Percentiles rank a stretch among this genome's conserved stretches.
Conservation (phyloP, 1,139 yeast species). For the Pneumocystis oryctolagi region DNA sequence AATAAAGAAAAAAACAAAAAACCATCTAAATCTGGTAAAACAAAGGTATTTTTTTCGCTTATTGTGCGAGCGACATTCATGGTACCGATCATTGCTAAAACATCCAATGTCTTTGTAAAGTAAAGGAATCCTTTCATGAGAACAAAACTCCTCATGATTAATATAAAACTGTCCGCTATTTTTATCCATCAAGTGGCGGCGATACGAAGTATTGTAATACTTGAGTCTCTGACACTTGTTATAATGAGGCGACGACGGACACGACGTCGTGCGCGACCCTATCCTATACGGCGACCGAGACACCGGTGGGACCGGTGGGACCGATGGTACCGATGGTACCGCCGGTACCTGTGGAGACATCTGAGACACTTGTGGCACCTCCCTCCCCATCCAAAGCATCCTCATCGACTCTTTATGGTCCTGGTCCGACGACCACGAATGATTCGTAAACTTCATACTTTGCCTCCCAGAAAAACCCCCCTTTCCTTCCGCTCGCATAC, state of each 20-base stretch:
- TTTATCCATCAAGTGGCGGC: not conserved
- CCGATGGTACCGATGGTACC: no score
- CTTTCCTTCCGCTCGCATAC: slow-evolving; percentile 1
- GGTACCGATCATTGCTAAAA: not conserved
- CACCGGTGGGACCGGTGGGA: no score
- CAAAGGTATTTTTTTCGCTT: not conserved
- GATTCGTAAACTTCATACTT: slow-evolving; percentile 10
- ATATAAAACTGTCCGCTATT: not conserved
- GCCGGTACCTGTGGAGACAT: no score
- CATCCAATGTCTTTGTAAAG: not conserved
- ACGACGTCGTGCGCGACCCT: not conserved
- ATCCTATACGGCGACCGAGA: not conserved
- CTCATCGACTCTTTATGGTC: not conserved
- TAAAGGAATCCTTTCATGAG: slow-evolving; percentile 1
- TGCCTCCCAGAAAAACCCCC: slow-evolving; percentile 9
- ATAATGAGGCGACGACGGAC: slow-evolving; percentile 1
- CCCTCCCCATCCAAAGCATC: no score
- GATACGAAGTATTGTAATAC: not conserved
- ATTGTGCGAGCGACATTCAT: not conserved
- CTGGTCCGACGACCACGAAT: not conserved
- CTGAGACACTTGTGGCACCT: not conserved
- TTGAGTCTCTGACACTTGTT: not conserved
- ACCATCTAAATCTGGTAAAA: not conserved
- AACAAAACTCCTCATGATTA: not conserved
- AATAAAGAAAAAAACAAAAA: slow-evolving; percentile 7